These are phyloP conservation scores for Boletellus ananas DNA, from an alignment of 768 basidiomycete genomes.

Conservation along the genomic window DNA sequence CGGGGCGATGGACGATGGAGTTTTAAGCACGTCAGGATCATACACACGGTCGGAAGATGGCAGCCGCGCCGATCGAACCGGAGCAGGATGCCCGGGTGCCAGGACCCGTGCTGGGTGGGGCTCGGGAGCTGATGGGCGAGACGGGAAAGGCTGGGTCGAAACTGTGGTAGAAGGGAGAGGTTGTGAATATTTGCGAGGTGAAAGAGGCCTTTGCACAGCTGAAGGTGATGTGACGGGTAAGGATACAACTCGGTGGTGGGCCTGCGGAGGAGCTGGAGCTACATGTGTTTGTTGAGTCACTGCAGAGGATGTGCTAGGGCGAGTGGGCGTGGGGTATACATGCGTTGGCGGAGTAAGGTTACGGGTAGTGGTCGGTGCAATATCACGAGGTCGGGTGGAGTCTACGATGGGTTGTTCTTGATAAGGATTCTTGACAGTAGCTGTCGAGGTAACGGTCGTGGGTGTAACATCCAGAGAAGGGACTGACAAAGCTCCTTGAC, in stretches of 20 bases:
- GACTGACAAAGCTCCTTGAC: constrained; percentile 10
- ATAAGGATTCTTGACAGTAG: constrained; percentile 14
- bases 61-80: constrained; percentile 20
- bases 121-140: constrained; percentile 19
- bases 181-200: constrained; percentile 29
- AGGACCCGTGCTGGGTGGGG: constrained; percentile 24
- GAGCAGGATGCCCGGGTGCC: constrained; percentile 32
- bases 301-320: constrained; percentile 17
- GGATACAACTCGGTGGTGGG: constrained; percentile 37
- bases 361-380: constrained; percentile 14
- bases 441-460: constrained; percentile 9
- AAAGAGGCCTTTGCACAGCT: constrained; percentile 20
- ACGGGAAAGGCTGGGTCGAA: constrained; percentile 30
- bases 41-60: constrained; percentile 33
- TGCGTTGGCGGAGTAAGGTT: constrained; percentile 19
- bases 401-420: constrained; percentile 23
- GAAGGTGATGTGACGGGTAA: constrained; percentile 27
- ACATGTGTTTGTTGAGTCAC: constrained; percentile 21
- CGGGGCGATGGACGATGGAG: constrained; percentile 61
- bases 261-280: constrained; percentile 17
- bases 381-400: constrained; percentile 22
- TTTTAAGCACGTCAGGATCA: constrained; percentile 54
- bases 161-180: constrained; percentile 22
- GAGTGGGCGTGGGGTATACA: constrained; percentile 22
- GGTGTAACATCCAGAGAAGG: constrained; percentile 16